A percentile compares a stretch with the other conserved stretches of the same genome.
These are phyloP conservation scores for Wickerhamiella sergipiensis DNA, from an alignment of 805 yeast genomes.

Conservation along the genomic window DNA sequence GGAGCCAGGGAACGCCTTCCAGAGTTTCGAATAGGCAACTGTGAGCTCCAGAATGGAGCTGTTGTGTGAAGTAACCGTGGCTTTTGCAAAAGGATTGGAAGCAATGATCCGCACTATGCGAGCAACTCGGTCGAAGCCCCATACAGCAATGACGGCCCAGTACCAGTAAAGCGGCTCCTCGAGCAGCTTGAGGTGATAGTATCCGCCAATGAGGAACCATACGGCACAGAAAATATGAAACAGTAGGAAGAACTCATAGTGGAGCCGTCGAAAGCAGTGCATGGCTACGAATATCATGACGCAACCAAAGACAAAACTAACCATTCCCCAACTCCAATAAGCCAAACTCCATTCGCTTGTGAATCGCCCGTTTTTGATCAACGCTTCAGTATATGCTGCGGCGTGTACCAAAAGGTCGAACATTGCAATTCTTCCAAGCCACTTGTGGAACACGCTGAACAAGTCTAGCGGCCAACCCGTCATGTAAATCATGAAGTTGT, in stretches of 20 bases:
- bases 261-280: conserved; percentile 35
- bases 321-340: conserved; percentile 28
- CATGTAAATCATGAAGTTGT: conserved; percentile 43
- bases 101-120: conserved; percentile 39
- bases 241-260: conserved; percentile 45
- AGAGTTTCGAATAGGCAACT: conserved; percentile 28
- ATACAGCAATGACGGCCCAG: conserved; percentile 43
- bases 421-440: conserved; percentile 41
- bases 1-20: conserved; percentile 41
- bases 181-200: conserved; percentile 37
- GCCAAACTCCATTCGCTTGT: conserved; percentile 5
- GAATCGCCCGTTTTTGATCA: conserved; percentile 30
- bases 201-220: conserved; percentile 40
- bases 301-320: conserved; percentile 31
- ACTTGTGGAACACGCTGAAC: conserved; percentile 46
- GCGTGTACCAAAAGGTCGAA: conserved; percentile 41
- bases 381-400: conserved; percentile 32
- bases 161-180: conserved; percentile 36
- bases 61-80: conserved; percentile 13
- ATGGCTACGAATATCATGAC: conserved; percentile 36
- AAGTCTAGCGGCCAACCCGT: conserved; percentile 44
- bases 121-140: conserved; percentile 52
- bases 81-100: conserved; percentile 34
- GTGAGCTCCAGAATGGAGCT: conserved; percentile 9
- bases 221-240: conserved; percentile 43